phyloP scores from a whole-genome alignment of 495 filamentous ascomycete genomes.

The Rostrohypoxylon terebratum region DNA sequence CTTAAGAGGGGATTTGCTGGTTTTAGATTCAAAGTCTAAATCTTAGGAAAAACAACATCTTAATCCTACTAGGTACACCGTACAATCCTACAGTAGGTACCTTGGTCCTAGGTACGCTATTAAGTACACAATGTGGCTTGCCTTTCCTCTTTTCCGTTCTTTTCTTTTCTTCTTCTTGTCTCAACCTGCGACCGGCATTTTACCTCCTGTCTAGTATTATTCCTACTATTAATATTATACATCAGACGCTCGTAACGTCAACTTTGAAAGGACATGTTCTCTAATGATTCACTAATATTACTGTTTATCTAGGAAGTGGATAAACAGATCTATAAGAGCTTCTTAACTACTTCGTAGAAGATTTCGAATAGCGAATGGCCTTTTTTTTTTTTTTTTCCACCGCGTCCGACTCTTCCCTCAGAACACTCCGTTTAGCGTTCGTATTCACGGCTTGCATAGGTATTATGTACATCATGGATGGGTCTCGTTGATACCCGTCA shows the following conservation, averaged over 20 bases:
- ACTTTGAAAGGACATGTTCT: no score
- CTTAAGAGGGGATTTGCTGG: no score
- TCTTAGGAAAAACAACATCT: no score
- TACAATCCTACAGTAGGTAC: no score
- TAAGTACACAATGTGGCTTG: background rate
- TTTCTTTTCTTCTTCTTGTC: background rate
- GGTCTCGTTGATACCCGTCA: constrained; percentile 22
- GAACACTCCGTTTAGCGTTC: background rate
- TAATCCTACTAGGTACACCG: no score
- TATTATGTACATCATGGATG: background rate
- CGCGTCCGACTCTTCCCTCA: background rate
- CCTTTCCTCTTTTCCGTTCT: background rate
- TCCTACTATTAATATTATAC: no score
- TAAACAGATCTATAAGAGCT: background rate
- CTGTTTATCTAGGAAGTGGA: background rate
- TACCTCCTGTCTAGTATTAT: no score
- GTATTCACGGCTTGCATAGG: constrained; percentile 5
- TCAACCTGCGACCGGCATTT: no score
- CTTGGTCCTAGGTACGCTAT: no score
- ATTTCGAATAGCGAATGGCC: background rate
- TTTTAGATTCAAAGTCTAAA: no score
- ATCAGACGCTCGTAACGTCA: no score
- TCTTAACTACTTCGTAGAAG: background rate
- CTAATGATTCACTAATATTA: no score
- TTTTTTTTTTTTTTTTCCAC: background rate